Evolutionary conservation across 2,329 filamentous ascomycete species (phyloP), one percentile per base, ranked within the genome.

Genomic region (Fusarium denticulatum): DNA sequence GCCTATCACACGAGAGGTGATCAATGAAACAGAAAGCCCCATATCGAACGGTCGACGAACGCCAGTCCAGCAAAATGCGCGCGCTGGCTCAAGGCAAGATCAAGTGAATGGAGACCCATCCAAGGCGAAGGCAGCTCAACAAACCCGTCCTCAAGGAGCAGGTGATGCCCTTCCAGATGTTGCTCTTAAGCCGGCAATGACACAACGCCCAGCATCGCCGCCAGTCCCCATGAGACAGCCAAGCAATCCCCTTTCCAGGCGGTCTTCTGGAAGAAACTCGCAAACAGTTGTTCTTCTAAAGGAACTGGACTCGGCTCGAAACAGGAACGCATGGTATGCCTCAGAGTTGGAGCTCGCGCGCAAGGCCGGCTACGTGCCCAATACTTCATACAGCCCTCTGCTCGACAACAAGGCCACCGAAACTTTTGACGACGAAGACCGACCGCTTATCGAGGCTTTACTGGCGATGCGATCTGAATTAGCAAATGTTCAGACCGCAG

Each of bases 251-350:
- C 76, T 93, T 76, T 82, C 86, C 76, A 82, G 92, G 78, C 83
- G 90, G 80, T 85, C 92, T 68, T 88, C 93, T 67, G 84, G 88
- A 73, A 81, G 88, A 80, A 88, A 91, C 78, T 86, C 89, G 13
- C 90, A 92, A 74, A 92, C 92, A 3, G 92, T 94, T 71, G 91
- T 93, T 1, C 82, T 98, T 18, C 86, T 94, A 20, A 96, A 96
- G 80, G 96, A 99, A 80, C 87, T 99, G 5, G 96, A 99, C 80
- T 88, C 91, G 14, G 89, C 92, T 7, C 94, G 94, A 78, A 96
- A 93, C 79, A 90, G 93, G 58, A 98, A 97, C 82, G 96, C 96
- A 1, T 99, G 96, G 96, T 98, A 97, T 82, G 94, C 95, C 13
- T 98, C 96, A 0, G 96, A 99, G 82, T 86, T 99, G 50, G 94